Base-by-base conservation (phyloP, 202 grass and related monocot species). In the Panicum hallii region DNA sequence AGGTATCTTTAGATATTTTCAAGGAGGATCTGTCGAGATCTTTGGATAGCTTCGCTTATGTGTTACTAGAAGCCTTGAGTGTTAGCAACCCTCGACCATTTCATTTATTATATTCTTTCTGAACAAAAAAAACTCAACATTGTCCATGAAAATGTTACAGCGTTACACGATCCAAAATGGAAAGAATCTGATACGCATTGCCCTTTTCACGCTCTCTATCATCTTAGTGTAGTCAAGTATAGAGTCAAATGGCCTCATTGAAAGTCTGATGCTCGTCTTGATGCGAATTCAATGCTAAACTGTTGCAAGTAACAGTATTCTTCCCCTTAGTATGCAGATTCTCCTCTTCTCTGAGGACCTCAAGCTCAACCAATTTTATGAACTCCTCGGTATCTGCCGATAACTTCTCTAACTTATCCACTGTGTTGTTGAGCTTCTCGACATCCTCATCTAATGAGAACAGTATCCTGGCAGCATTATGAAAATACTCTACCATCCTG, bases 1-100 rank as follows among this genome's bases (percentile, higher is more conserved):
- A 44, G 60, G 82, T 38, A 75, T 67, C 60, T 28, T 52, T 57
- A 57, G 55, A 75, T 62, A n/a, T 65, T 66, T 48, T 67, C 47
- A 44, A 68, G 66, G 42, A 68, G 62, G 32, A 13, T n/a, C 0
- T 4, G 5, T 11, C 44, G 66, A 4, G 19, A n/a, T 43, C 4
- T 13, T 68, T 68, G 3, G 54, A 9, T 56, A 57, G 1, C 8
- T 57, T 57, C 8, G 2, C 20, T n/a, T 57, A 57, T 26, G 26
- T 26, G 26, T 26, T 26, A 26, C 26, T 26, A 56, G 54, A n/a
- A 9, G 17, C 54, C n/a, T n/a, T 55, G 53, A 55, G 53, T 55
- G 17, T 55, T 55, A n/a, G 5, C 20, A n/a, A 56, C 53, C 53
- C 19, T 57, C 1, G 7, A 22, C 54, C 19, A 57, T 57, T 57